Conservation (phyloP, 75 land plant genomes). For the Pinus albicaulis region DNA sequence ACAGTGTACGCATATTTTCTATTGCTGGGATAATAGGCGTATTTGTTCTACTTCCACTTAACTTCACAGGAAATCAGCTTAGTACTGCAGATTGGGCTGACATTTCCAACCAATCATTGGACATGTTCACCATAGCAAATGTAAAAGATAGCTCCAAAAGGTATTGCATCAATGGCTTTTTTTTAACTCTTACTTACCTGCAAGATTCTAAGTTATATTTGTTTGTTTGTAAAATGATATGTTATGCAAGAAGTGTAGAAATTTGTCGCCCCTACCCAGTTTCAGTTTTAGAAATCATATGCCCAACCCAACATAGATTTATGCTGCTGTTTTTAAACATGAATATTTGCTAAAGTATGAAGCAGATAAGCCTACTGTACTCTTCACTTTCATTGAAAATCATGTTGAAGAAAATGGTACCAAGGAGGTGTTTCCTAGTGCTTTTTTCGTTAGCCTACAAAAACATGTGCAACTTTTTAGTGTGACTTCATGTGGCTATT, state of each 20-base stretch:
- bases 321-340: no score
- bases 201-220: background rate
- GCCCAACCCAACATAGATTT: no score
- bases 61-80: constrained; percentile 57
- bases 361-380: no score
- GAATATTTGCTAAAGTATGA: no score
- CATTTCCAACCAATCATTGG: constrained; percentile 53
- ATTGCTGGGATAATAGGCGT: constrained; percentile 70
- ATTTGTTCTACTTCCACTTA: constrained; percentile 71
- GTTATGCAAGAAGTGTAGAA: background rate
- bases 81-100: constrained; percentile 35
- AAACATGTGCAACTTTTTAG: no score
- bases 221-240: no score
- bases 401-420: no score
- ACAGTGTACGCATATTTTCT: constrained; percentile 77
- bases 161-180: constrained; percentile 21
- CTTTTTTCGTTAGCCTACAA: no score
- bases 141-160: constrained; percentile 67
- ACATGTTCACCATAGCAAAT: constrained; percentile 79
- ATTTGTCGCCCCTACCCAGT: background rate
- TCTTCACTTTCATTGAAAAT: no score
- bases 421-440: no score
- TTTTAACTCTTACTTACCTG: background rate
- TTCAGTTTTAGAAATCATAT: no score
- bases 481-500: no score